Base-by-base conservation (phyloP, 805 yeast genomes). In the Starmerella tilneyi region DNA sequence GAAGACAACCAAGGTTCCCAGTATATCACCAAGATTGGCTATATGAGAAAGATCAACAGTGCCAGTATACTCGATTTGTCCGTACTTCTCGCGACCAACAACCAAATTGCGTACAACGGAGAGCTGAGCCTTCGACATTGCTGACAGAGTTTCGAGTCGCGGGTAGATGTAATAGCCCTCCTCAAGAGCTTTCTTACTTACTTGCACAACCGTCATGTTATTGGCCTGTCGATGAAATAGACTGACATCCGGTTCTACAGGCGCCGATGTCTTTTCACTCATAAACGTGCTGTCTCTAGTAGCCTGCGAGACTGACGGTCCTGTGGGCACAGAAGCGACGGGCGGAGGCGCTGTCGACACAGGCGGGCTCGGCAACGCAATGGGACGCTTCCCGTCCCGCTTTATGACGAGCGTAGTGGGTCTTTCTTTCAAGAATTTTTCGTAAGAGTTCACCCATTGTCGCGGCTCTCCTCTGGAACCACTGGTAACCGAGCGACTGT, bases 131-230 rank as follows among this genome's bases (percentile, higher is more conserved):
- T 78, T 67, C 0, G 82, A 60, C 66, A 71, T 66, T 2, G 68
- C 60, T 44, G 75, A 72, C 44, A 88, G 64, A 39, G 76, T 77
- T 5, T 78, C 73, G 20, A 84, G 56, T 2, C 82, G 67, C 16
- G 96, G 96, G 3, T 78, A 71, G 31, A 77, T 78, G 79, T 85
- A 88, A 62, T 85, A 88, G 9, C 84, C 94, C 30, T 56, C 53
- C 32, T 57, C 58, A 28, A 55, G 41, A n/a, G 63, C 60, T 19
- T 45, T 44, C 31, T 51, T 51, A 47, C 56, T 55, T 31, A 58
- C 52, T 5, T 47, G 52, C 5, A 53, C 55, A 5, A 49, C 26
- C 11, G 56, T 48, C 29, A 50, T 42, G 7, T 48, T 41, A 15
- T 45, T 42, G 7, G 56, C 47, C 33, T 41, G 45, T 11, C 50